phyloP scores from a whole-genome alignment of 805 yeast genomes.

The Ogataea zsoltii region DNA sequence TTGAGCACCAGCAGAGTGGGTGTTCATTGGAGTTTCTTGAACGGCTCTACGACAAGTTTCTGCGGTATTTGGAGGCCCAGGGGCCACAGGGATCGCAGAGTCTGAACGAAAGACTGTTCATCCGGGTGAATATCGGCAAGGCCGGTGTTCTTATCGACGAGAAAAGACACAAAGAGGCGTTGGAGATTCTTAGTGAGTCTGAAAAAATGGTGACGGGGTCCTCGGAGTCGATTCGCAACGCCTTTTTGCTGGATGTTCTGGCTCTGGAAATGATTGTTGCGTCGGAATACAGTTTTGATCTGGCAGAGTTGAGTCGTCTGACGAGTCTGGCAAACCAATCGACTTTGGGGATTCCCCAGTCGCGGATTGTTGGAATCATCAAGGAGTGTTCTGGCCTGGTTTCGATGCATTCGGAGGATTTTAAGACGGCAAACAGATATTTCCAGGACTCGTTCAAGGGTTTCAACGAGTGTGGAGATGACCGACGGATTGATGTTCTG shows the following conservation, averaged over 20 bases:
- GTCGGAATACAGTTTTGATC: conserved; percentile 38
- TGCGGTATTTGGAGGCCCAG: conserved; percentile 15
- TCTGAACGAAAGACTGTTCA: conserved; percentile 42
- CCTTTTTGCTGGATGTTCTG: conserved; percentile 59
- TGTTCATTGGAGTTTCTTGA: conserved; percentile 19
- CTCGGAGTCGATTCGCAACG: conserved; percentile 46
- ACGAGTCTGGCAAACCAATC: conserved; percentile 50
- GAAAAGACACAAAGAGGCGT: conserved; percentile 34
- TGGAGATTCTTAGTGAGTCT: conserved; percentile 36
- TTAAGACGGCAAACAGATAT: conserved; percentile 49
- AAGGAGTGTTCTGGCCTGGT: conserved; percentile 76
- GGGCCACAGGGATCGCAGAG: conserved; percentile 15
- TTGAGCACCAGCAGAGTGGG: conserved; percentile 25
- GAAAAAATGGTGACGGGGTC: conserved; percentile 39
- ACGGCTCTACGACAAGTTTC: conserved; percentile 23
- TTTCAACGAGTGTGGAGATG: conserved; percentile 60
- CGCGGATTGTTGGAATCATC: conserved; percentile 70
- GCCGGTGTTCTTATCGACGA: conserved; percentile 39
- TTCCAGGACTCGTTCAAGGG: conserved; percentile 52
- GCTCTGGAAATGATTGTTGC: conserved; percentile 64
- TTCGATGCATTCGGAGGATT: conserved; percentile 59
- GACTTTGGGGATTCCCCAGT: conserved; percentile 71
- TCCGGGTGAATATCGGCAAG: conserved; percentile 48
- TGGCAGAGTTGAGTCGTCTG: conserved; percentile 42
- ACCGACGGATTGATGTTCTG: conserved; percentile 55